Evolutionary conservation across 164 flowering plant species (phyloP).

Genomic region (Aristolochia contorta): DNA sequence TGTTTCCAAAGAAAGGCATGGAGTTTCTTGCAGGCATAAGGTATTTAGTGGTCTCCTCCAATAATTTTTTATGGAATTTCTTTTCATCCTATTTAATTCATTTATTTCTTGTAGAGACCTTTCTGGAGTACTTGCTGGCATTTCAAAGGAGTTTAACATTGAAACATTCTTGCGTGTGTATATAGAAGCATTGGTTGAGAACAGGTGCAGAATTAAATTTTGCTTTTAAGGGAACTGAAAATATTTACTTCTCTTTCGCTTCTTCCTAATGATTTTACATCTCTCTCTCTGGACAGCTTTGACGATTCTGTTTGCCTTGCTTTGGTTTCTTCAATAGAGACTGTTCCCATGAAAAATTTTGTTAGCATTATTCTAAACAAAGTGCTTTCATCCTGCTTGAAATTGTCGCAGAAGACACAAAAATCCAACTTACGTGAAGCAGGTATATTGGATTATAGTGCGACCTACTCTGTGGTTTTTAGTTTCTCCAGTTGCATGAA

Average conservation of each 20-base stretch:
- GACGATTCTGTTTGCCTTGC: constrained; percentile 34
- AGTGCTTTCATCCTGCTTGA: constrained; percentile 41
- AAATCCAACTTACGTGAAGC: constrained; percentile 27
- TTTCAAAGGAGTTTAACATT: constrained; percentile 63
- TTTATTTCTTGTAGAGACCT: constrained; percentile 42
- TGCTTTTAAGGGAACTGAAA: not conserved
- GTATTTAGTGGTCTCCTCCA: not conserved
- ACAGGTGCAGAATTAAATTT: constrained; percentile 34
- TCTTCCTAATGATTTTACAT: constrained; percentile 1
- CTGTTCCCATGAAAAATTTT: constrained; percentile 34
- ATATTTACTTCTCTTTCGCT: not conserved
- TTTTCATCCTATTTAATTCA: constrained; percentile 2
- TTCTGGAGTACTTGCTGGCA: constrained; percentile 34
- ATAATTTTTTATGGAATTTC: too few species aligned
- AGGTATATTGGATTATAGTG: constrained; percentile 28
- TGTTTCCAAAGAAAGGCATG: not conserved
- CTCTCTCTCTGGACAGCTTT: constrained; percentile 34
- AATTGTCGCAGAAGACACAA: constrained; percentile 23
- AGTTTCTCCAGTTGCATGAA: not conserved
- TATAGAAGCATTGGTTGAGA: constrained; percentile 49
- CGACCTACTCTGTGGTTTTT: not conserved
- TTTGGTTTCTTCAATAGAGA: constrained; percentile 45
- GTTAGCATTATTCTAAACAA: constrained; percentile 40
- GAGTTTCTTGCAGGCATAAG: not conserved
- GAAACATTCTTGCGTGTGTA: constrained; percentile 57